These are phyloP conservation scores for Colletotrichum shisoi DNA, from an alignment of 2,329 filamentous ascomycete genomes.

Conservation along the genomic window DNA sequence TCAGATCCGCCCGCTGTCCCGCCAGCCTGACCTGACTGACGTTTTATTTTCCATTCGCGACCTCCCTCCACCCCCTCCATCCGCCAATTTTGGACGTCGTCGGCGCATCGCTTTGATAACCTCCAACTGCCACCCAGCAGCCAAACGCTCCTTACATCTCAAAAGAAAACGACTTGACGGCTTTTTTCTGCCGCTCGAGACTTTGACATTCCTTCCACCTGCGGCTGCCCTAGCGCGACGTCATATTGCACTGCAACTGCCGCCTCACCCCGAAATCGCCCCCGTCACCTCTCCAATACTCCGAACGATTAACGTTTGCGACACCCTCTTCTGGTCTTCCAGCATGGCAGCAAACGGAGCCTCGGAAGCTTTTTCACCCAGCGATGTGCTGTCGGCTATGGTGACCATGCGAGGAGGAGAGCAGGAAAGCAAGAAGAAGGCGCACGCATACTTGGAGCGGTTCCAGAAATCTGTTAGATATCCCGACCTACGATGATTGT, in stretches of 20 bases:
- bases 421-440: slow-evolving; percentile 83
- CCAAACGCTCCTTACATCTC: slow-evolving; percentile 31
- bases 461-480: slow-evolving; percentile 95
- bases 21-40: slow-evolving; percentile 39
- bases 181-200: not conserved
- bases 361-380: slow-evolving; percentile 77
- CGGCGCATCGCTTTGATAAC: slow-evolving; percentile 32
- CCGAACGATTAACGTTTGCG: slow-evolving; percentile 13
- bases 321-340: slow-evolving; percentile 20
- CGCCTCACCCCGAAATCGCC: slow-evolving; percentile 18
- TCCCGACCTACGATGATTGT: slow-evolving; percentile 40
- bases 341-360: slow-evolving; percentile 72
- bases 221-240: slow-evolving; percentile 24
- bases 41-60: slow-evolving; percentile 39
- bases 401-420: slow-evolving; percentile 89
- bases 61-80: slow-evolving; percentile 34
- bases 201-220: slow-evolving; percentile 3
- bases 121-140: slow-evolving; percentile 28
- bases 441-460: slow-evolving; percentile 87
- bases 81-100: slow-evolving; percentile 32
- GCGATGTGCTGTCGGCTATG: slow-evolving; percentile 81
- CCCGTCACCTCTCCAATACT: slow-evolving; percentile 1
- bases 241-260: slow-evolving; percentile 24
- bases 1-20: slow-evolving; percentile 33
- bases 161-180: slow-evolving; percentile 3